These are phyloP conservation scores for Ulmus americana DNA, from an alignment of 331 rosid genomes.

Conservation along the genomic window DNA sequence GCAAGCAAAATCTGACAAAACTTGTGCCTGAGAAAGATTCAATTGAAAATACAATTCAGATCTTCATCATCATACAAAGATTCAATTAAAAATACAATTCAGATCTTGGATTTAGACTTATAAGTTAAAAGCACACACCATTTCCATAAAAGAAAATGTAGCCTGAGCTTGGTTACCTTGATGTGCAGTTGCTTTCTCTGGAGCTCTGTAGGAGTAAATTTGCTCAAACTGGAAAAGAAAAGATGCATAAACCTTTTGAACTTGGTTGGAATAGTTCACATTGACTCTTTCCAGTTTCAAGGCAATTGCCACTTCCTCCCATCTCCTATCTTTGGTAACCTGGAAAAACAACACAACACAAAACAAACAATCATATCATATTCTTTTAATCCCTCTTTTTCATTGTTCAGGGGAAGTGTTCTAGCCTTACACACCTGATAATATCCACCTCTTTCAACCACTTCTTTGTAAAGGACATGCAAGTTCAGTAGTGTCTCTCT, in stretches of 20 bases:
- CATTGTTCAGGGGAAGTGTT: not conserved
- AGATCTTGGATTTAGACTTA: not conserved
- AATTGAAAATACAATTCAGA: not conserved
- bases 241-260: constrained; percentile 24
- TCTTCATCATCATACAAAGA: not conserved
- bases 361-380: not conserved
- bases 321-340: constrained; percentile 28
- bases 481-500: constrained; percentile 22
- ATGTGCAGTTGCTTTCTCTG: constrained; percentile 15
- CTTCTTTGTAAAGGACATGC: constrained; percentile 34
- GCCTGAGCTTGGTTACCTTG: constrained; percentile 3
- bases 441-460: constrained; percentile 29
- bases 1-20: not conserved
- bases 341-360: constrained; percentile 14
- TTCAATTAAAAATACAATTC: not conserved
- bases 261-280: constrained; percentile 13
- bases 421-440: constrained; percentile 15
- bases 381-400: not conserved
- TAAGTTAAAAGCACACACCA: not conserved
- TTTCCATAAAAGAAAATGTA: no score
- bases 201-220: constrained; percentile 28
- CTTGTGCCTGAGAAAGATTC: not conserved
- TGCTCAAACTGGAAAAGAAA: constrained; percentile 34
- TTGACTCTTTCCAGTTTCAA: constrained; percentile 17
- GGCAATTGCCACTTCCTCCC: constrained; percentile 31